Base-by-base conservation (phyloP, 306 rosid species). In the Datisca glomerata region DNA sequence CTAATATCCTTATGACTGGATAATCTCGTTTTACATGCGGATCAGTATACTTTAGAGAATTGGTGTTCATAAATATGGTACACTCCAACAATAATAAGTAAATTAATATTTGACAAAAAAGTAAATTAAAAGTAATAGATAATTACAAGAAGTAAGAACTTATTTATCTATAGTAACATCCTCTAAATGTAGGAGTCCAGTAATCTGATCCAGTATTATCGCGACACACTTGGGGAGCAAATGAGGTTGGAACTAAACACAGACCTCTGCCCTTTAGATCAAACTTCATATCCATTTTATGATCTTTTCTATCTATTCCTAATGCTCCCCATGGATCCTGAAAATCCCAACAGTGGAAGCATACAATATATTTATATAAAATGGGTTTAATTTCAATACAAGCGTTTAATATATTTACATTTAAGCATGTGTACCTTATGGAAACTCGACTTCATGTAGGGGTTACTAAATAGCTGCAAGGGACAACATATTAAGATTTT, bases 161-260 rank as follows among this genome's bases (percentile, higher is more conserved):
- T n/a, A n/a, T n/a, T 68, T 56, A 83, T 64, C 95, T 65, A 57
- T 77, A 89, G 55, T 76, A 72, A 73, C 95, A 74, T 8, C 97
- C 95, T 77, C 95, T 65, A 19, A 79, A 89, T 1, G 95, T n/a
- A n/a, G n/a, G 95, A 9, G 97, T 74, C 97, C 93, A 89, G 52
- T 79, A 80, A 46, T 89, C 93, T n/a, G 97, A 81, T 33, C 79
- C 93, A 8, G 60, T 67, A 37, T 73, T 80, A 35, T 89, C 97
- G 47, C 91, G 78, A 38, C 63, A 83, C 54, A 75, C 72, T 12
- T 74, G 75, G 23, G 97, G 95, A 0, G 91, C 72, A 42, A 78
- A 89, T 41, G 95, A 83, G 35, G 74, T 58, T 0, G 97, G 97
- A 76, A 77, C 93, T 24, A 89, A 63, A 60, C 97, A 83, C 16